A percentile compares a stretch with the other conserved stretches of the same genome.
Conservation (phyloP, 257 asterid genomes). For the Ilex asprella region DNA sequence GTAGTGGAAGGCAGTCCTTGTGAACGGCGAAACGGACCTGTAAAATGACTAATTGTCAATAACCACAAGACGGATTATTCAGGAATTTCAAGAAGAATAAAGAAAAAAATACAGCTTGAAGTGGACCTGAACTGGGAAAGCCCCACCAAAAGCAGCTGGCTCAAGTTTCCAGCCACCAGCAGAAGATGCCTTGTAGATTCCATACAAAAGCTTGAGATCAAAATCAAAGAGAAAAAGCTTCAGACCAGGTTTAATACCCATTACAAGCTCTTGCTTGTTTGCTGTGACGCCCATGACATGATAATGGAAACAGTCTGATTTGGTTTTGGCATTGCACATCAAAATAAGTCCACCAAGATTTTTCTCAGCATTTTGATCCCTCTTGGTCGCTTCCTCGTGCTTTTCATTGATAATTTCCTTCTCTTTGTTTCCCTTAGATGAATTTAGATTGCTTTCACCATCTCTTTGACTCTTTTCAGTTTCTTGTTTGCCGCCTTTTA, state of each 20-base stretch:
- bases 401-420: conserved; percentile 18
- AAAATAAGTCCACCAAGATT: conserved; percentile 74
- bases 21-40: conserved; percentile 64
- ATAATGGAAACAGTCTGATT: conserved; percentile 83
- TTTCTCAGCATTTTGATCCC: conserved; percentile 26
- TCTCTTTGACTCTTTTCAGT: conserved; percentile 11
- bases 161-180: conserved; percentile 87
- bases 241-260: conserved; percentile 70
- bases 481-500: conserved; percentile 24
- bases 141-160: conserved; percentile 80
- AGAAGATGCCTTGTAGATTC: conserved; percentile 78
- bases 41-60: conserved; percentile 11
- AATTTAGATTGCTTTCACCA: conserved; percentile 11
- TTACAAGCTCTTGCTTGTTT: conserved; percentile 53
- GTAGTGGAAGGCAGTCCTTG: conserved; percentile 69
- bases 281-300: conserved; percentile 72
- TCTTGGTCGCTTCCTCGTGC: conserved; percentile 19
- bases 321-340: conserved; percentile 88
- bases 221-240: conserved; percentile 80
- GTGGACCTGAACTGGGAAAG: conserved; percentile 83
- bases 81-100: conserved; percentile 1
- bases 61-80: conserved; percentile 13
- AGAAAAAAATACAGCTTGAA: conserved; percentile 2
- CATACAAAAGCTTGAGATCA: conserved; percentile 85
- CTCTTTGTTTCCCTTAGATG: conserved; percentile 18